A percentile compares a stretch with the other conserved stretches of the same genome.
These are phyloP conservation scores for Crithidia fasciculata DNA, from an alignment of 208 protist genomes.

Conservation along the genomic window DNA sequence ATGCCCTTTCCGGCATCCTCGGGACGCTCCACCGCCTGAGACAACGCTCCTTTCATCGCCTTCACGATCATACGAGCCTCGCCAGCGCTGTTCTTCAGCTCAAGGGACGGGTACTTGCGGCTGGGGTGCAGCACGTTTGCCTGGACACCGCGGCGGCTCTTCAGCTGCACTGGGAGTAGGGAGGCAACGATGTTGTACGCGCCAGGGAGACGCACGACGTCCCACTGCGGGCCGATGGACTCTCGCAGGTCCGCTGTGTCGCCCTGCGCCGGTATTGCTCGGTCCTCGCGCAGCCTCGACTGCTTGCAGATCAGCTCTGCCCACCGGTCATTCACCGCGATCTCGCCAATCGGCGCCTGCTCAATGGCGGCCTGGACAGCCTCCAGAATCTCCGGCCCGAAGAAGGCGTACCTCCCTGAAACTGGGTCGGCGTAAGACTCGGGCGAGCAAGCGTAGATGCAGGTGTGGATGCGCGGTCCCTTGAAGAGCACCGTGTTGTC, in stretches of 20 bases:
- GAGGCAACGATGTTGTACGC: slow-evolving; percentile 48
- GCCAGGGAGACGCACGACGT: slow-evolving; percentile 48
- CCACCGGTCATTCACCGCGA: slow-evolving; percentile 77
- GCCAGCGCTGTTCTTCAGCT: slow-evolving; percentile 31
- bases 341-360: slow-evolving; percentile 71
- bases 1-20: slow-evolving; percentile 18
- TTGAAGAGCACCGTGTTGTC: slow-evolving; percentile 62
- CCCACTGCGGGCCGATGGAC: slow-evolving; percentile 60
- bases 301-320: slow-evolving; percentile 51
- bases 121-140: slow-evolving; percentile 49
- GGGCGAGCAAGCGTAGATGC: slow-evolving; percentile 78
- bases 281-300: slow-evolving; percentile 33
- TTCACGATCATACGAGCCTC: slow-evolving; percentile 34
- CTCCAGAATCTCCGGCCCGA: slow-evolving; percentile 59
- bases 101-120: slow-evolving; percentile 57
- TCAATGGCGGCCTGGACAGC: slow-evolving; percentile 59
- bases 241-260: slow-evolving; percentile 22
- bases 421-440: slow-evolving; percentile 72
- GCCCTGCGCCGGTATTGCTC: slow-evolving; percentile 1
- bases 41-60: slow-evolving; percentile 56
- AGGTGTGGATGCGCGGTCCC: slow-evolving; percentile 86
- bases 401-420: slow-evolving; percentile 67
- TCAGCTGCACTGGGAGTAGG: slow-evolving; percentile 65
- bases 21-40: slow-evolving; percentile 33
- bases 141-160: slow-evolving; percentile 66